phyloP scores from a whole-genome alignment of 192 early-diverging fungal genomes.

The Coemansia sp. region DNA sequence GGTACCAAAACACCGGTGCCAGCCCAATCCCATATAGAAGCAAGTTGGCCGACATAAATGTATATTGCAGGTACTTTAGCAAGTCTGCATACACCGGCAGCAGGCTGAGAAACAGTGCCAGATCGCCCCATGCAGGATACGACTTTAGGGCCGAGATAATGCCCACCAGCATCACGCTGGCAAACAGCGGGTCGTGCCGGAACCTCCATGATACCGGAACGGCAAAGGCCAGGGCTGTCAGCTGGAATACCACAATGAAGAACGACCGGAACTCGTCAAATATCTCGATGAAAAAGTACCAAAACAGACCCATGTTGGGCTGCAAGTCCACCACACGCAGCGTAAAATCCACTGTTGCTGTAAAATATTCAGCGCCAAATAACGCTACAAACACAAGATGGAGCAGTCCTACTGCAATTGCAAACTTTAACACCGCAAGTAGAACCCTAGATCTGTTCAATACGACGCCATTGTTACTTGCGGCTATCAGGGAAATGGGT shows the following conservation, averaged over 20 bases:
- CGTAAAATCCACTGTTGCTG: slow-evolving; percentile 41
- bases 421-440: slow-evolving; percentile 12
- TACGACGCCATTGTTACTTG: background rate
- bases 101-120: slow-evolving; percentile 76
- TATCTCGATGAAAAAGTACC: slow-evolving; percentile 99
- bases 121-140: slow-evolving; percentile 89
- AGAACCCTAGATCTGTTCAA: slow-evolving; percentile 1
- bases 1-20: slow-evolving; percentile 86
- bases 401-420: slow-evolving; percentile 7
- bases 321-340: slow-evolving; percentile 81
- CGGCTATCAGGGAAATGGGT: slow-evolving; percentile 29
- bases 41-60: slow-evolving; percentile 67
- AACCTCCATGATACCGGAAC: slow-evolving; percentile 80
- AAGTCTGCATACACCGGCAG: slow-evolving; percentile 79
- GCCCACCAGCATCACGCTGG: slow-evolving; percentile 63
- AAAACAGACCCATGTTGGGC: slow-evolving; percentile 95
- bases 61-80: slow-evolving; percentile 87
- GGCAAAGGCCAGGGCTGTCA: slow-evolving; percentile 86
- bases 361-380: slow-evolving; percentile 32
- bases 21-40: slow-evolving; percentile 74
- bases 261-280: slow-evolving; percentile 97
- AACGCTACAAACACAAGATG: slow-evolving; percentile 23
- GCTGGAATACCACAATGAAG: slow-evolving; percentile 91
- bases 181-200: slow-evolving; percentile 75
- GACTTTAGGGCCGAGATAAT: slow-evolving; percentile 87